A percentile compares a stretch with the other conserved stretches of the same genome.
Conservation (phyloP, 495 filamentous ascomycete genomes). For the Aeminium ludgeri region DNA sequence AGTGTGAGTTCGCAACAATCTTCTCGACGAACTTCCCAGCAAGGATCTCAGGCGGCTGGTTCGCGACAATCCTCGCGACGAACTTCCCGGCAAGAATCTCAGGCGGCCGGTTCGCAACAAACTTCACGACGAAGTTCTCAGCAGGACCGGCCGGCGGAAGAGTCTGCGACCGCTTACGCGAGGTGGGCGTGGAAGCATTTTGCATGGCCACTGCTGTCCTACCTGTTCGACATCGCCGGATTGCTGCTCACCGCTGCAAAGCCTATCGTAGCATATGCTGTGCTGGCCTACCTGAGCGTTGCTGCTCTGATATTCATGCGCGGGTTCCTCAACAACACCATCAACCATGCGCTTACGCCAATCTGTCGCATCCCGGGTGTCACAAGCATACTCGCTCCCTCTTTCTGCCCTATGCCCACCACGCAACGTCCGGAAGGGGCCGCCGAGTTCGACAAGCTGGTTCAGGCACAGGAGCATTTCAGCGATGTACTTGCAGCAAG, state of each 20-base stretch:
- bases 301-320: conserved; percentile 32
- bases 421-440: conserved; percentile 8
- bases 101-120: neutral
- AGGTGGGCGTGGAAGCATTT: conserved; percentile 10
- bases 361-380: conserved; percentile 47
- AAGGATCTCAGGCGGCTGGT: no score
- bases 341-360: conserved; percentile 36
- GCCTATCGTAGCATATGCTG: conserved; percentile 35
- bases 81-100: conserved; percentile 1
- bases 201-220: conserved; percentile 23
- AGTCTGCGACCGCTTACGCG: neutral
- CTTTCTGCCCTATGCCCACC: conserved; percentile 34
- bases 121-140: neutral
- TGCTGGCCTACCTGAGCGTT: conserved; percentile 36
- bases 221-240: conserved; percentile 32
- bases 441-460: conserved; percentile 49
- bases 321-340: conserved; percentile 33
- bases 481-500: conserved; percentile 47
- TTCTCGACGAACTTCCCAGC: conserved; percentile 7
- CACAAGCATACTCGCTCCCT: conserved; percentile 35
- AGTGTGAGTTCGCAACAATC: conserved; percentile 2
- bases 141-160: conserved; percentile 5
- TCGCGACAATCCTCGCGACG: neutral
- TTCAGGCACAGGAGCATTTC: conserved; percentile 47
- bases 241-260: conserved; percentile 35